Base-by-base conservation (phyloP, 495 filamentous ascomycete species). In the Cercophora samala region DNA sequence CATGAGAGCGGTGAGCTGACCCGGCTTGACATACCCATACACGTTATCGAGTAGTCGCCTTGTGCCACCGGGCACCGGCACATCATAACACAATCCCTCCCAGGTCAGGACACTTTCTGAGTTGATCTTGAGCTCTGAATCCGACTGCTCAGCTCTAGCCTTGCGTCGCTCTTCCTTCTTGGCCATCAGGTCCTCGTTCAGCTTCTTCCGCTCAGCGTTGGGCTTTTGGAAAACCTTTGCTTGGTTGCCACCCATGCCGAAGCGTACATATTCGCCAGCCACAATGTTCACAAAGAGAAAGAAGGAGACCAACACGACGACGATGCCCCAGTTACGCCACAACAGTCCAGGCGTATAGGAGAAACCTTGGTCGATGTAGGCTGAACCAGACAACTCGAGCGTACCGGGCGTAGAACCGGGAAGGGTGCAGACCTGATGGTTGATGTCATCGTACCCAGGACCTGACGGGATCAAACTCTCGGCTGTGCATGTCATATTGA, bases 1-100 rank as follows among this genome's bases (percentile, higher is more conserved):
- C 91, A 94, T 93, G 15, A 95, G 77, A 15, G 91, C 92, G 1
- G 91, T 93, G 9, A 96, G 79, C 70, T 90, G 81, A 0, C 92
- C 91, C 2, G 92, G 91, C 66, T 90, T 86, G 62, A 93, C 91
- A 66, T 89, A 95, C 4, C 92, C 92, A 68, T 85, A 90, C 6
- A 94, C 84, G 55, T 87, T 81, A 66, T 92, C 86, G 17, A 93
- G 82, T 11, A 94, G 83, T 2, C 84, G 86, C 13, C 89, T 82
- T 32, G 87, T 86, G 6, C 91, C 91, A 13, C 83, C 85, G 0
- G 87, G 83, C 18, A 91, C 85, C 0, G 90, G 89, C 1, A 93
- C 89, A 66, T 91, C 88, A 70, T 95, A 96, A 72, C 87, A 89
- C 52, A 97, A 86, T 66, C 90, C 80, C 68, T 90, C 87, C 87